Evolutionary conservation across 176 grass and related monocot genomes (phyloP).

Genomic region (Lolium rigidum): DNA sequence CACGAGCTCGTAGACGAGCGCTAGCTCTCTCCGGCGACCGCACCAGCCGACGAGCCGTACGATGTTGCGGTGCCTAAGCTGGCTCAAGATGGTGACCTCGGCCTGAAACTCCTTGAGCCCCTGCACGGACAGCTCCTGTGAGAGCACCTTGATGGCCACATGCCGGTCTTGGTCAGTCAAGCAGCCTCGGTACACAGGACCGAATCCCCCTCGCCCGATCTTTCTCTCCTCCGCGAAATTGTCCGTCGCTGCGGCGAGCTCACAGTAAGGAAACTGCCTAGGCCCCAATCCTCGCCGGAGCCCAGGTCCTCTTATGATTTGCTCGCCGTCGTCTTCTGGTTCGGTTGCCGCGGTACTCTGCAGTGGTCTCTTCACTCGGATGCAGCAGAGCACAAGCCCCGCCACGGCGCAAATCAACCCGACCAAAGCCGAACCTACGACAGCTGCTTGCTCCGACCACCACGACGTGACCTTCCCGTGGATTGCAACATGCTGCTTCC

Average conservation of each 20-base stretch:
- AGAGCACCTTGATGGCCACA: slow-evolving; percentile 48
- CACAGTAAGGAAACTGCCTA: neutral
- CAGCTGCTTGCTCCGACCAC: neutral
- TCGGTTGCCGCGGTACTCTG: neutral
- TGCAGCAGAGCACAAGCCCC: neutral
- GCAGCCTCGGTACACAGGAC: slow-evolving; percentile 31
- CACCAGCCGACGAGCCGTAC: slow-evolving; percentile 37
- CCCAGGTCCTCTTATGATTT: neutral
- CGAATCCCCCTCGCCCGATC: slow-evolving; percentile 40
- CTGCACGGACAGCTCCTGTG: neutral
- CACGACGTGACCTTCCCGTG: no score
- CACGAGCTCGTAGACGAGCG: neutral
- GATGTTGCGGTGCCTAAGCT: slow-evolving; percentile 48
- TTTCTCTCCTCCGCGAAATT: neutral
- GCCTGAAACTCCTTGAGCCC: slow-evolving; percentile 10
- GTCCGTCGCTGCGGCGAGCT: slow-evolving; percentile 7
- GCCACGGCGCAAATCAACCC: neutral
- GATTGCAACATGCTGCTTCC: no score
- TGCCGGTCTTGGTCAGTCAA: slow-evolving; percentile 3
- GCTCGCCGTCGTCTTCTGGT: no score
- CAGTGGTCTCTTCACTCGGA: neutral
- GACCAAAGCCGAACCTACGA: neutral
- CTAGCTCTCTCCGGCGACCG: neutral
- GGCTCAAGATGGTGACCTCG: slow-evolving; percentile 26
- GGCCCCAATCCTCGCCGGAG: neutral